Evolutionary conservation across 352 stramenopile species (phyloP).

Genomic region (Phytophthora meadii): DNA sequence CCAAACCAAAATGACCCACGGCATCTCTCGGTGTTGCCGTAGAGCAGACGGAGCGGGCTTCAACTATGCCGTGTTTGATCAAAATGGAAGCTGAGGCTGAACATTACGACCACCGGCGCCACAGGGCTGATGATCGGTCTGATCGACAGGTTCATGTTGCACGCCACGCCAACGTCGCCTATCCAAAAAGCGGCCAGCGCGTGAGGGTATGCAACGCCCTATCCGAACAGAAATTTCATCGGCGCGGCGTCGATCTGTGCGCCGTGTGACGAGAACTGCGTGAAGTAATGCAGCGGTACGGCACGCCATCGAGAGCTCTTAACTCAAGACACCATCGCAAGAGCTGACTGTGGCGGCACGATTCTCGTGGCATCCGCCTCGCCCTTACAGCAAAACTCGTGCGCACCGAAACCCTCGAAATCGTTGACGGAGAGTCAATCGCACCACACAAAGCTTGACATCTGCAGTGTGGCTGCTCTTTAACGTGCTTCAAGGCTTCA

Average conservation of each 20-base stretch:
- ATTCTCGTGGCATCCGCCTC: conserved; percentile 5
- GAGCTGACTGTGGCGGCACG: background rate
- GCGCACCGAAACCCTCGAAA: conserved; percentile 15
- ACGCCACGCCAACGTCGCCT: conserved; percentile 13
- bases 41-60: conserved; percentile 19
- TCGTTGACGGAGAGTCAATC: conserved; percentile 7
- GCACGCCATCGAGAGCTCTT: conserved; percentile 11
- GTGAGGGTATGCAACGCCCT: background rate
- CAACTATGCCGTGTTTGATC: conserved; percentile 9
- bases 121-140: background rate
- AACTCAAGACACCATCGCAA: conserved; percentile 15
- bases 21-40: conserved; percentile 15
- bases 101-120: conserved; percentile 1
- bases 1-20: background rate
- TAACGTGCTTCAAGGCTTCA: background rate
- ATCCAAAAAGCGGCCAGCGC: conserved; percentile 4
- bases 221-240: conserved; percentile 13
- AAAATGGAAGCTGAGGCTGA: background rate
- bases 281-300: conserved; percentile 7
- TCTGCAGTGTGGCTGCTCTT: background rate
- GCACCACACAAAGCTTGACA: background rate
- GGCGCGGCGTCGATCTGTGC: background rate
- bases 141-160: conserved; percentile 1
- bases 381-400: conserved; percentile 14
- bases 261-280: background rate